Evolutionary conservation across 164 flowering plant genomes (phyloP), one percentile per base, ranked within the genome.

Genomic region (Stephania cephalantha): DNA sequence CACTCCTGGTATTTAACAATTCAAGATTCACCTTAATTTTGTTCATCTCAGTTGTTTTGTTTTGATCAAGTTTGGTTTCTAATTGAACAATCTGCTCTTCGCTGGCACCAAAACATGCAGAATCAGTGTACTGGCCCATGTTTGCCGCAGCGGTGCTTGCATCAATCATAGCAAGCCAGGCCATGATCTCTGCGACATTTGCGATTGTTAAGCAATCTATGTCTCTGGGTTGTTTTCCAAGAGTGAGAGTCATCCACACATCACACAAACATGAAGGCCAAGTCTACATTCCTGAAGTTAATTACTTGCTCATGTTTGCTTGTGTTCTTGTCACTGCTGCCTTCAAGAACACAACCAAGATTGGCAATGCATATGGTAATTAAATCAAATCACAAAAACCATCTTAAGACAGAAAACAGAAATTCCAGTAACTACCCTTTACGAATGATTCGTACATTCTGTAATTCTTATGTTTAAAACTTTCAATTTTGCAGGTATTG

Each of bases 281-380:
- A 61, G 79, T 79, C 12, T 76, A 79, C 18, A 76, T 80, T 29
- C 82, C 82, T n/a, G 82, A 80, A 74, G 74, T 77, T 53, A 80
- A 80, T 42, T 80, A 70, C 73, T 44, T 80, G 44, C 80, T 80
- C 7, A 77, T 80, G 82, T 71, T 77, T 1, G 82, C 82, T 1
- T 80, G 80, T 55, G 72, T 74, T 9, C 20, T 74, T 44, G 82
- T 77, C 52, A 74, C 79, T 10, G 69, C 73, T 1, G 46, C 73
- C 9, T 80, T 80, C 75, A 80, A 74, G 65, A 75, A 74, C 18
- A 77, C 82, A 15, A 50, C 73, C 46, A 80, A 74, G 53, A 77
- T 80, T 5, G 82, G 80, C 10, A 71, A 80, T 45, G 82, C 82
- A 15, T 80, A 80, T 58, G 80, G 82, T 77, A 76, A 76, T 2